These are phyloP conservation scores for Ceratocystis colombiana DNA, from an alignment of 2,329 filamentous ascomycete genomes.

Conservation along the genomic window DNA sequence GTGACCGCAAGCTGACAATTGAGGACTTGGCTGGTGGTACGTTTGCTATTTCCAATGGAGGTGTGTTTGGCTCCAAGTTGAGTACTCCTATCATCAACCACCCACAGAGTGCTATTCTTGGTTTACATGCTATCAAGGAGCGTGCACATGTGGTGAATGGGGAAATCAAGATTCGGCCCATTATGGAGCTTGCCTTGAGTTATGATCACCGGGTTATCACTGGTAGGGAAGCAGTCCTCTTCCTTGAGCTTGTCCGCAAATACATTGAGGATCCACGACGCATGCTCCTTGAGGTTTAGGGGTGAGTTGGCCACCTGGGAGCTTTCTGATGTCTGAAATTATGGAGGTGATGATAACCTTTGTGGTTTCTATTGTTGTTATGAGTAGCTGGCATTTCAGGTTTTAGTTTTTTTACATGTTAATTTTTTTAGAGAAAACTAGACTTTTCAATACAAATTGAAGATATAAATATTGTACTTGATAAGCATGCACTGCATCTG, in stretches of 20 bases:
- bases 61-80: slow-evolving; percentile 94
- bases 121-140: slow-evolving; percentile 94
- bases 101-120: slow-evolving; percentile 82
- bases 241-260: slow-evolving; percentile 94
- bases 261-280: slow-evolving; percentile 90
- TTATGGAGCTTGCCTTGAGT: slow-evolving; percentile 98
- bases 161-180: slow-evolving; percentile 91
- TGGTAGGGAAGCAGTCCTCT: slow-evolving; percentile 89
- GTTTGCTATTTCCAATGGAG: slow-evolving; percentile 95
- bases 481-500: too few relatives aligned
- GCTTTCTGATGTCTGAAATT: neutral
- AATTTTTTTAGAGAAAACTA: neutral
- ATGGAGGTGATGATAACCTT: neutral
- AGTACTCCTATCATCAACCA: slow-evolving; percentile 98
- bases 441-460: too few relatives aligned
- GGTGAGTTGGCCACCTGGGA: neutral
- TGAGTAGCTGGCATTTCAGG: neutral
- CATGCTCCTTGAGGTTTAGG: slow-evolving; percentile 56
- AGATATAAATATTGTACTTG: too few relatives aligned
- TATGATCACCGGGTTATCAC: slow-evolving; percentile 96
- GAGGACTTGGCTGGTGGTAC: slow-evolving; percentile 98
- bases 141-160: slow-evolving; percentile 81
- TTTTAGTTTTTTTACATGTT: neutral
- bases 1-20: slow-evolving; percentile 92
- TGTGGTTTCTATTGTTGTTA: neutral